These are phyloP conservation scores for Paspalum notatum DNA, from an alignment of 176 grass and related monocot genomes.

Conservation along the genomic window DNA sequence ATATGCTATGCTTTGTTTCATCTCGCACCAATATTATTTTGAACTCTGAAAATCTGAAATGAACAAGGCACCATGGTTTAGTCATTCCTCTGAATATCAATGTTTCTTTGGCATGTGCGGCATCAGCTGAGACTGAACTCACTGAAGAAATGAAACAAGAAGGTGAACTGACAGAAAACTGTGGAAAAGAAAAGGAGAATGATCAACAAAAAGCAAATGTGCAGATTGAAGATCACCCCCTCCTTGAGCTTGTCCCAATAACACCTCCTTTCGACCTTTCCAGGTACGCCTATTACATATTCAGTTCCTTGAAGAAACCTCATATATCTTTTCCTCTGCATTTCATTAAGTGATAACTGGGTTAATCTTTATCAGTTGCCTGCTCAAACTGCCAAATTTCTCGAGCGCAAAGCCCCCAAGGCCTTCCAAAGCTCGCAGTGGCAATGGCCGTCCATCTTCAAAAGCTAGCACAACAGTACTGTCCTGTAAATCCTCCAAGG, in stretches of 20 bases:
- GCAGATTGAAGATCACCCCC: slow-evolving; percentile 49
- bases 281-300: slow-evolving; percentile 56
- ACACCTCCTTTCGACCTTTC: slow-evolving; percentile 70
- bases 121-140: slow-evolving; percentile 48
- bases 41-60: neutral
- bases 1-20: slow-evolving; percentile 15
- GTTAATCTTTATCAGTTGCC: slow-evolving; percentile 50
- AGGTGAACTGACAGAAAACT: slow-evolving; percentile 51
- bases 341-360: slow-evolving; percentile 11
- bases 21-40: slow-evolving; percentile 1
- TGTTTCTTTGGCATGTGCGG: slow-evolving; percentile 42
- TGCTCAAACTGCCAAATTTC: slow-evolving; percentile 68
- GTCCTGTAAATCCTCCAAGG: slow-evolving; percentile 45
- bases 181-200: slow-evolving; percentile 68
- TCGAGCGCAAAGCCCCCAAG: slow-evolving; percentile 83
- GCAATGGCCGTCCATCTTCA: slow-evolving; percentile 55
- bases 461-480: slow-evolving; percentile 37
- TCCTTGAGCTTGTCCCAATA: slow-evolving; percentile 65
- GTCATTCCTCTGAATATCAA: slow-evolving; percentile 30
- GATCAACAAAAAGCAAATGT: slow-evolving; percentile 63
- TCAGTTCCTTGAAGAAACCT: neutral
- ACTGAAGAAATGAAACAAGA: slow-evolving; percentile 68
- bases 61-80: slow-evolving; percentile 6
- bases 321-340: slow-evolving; percentile 5
- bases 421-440: slow-evolving; percentile 53